A percentile compares a stretch with the other conserved stretches of the same genome.
phyloP scores from a whole-genome alignment of 176 grass and related monocot species.

The Zoysia pacifica region DNA sequence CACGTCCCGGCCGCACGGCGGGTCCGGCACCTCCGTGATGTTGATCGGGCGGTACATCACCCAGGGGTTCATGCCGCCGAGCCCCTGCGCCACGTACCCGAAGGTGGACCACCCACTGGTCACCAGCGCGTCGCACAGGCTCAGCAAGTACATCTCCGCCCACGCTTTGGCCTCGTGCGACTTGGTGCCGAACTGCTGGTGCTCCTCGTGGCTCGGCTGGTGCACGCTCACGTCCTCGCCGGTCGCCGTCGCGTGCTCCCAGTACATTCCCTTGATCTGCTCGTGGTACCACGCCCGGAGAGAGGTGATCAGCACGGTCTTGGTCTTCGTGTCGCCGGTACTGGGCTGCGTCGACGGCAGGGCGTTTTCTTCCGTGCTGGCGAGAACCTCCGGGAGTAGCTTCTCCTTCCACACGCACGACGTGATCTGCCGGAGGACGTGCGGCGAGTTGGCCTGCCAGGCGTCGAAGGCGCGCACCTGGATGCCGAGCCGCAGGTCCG shows the following conservation, averaged over 20 bases:
- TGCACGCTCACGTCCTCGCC: constrained; percentile 47
- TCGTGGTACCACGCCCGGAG: constrained; percentile 36
- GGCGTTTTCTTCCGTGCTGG: neutral
- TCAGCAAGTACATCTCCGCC: constrained; percentile 49
- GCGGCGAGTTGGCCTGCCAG: constrained; percentile 13
- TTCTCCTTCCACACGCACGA: constrained; percentile 42
- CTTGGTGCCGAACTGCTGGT: constrained; percentile 23
- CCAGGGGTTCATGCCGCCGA: constrained; percentile 50
- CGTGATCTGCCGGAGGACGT: constrained; percentile 40
- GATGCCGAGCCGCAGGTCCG: constrained; percentile 43
- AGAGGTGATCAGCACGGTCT: constrained; percentile 35
- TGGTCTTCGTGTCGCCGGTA: neutral
- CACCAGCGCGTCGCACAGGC: constrained; percentile 46
- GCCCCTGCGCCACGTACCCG: constrained; percentile 53
- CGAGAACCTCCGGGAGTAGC: constrained; percentile 43
- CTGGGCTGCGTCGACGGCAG: neutral
- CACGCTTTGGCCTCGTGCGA: constrained; percentile 47
- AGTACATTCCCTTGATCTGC: constrained; percentile 43
- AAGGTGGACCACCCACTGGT: constrained; percentile 48
- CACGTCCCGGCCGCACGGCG: constrained; percentile 45
- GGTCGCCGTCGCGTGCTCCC: constrained; percentile 28
- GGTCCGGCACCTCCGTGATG: constrained; percentile 38
- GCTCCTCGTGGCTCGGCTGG: constrained; percentile 55
- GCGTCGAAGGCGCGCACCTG: constrained; percentile 50
- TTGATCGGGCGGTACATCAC: constrained; percentile 40